Evolutionary conservation across 1,284 basidiomycete genomes (phyloP).

Genomic region (Leccinum griseonigrum): DNA sequence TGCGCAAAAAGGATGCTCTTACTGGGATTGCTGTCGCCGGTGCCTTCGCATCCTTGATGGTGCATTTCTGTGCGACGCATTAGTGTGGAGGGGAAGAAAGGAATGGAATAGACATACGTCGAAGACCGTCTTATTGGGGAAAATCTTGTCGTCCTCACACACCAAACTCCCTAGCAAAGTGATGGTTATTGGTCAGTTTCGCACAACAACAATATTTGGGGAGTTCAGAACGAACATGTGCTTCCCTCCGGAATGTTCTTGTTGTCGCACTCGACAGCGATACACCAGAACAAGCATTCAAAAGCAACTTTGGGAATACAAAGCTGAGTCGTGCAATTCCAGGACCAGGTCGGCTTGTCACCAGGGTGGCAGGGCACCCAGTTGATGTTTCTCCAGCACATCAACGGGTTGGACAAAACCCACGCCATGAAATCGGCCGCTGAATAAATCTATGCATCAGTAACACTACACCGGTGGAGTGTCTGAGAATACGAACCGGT

Average conservation of each 20-base stretch:
- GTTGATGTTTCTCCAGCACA: slow-evolving; percentile 6
- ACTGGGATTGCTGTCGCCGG: background rate
- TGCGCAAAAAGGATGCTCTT: background rate
- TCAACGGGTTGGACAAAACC: background rate
- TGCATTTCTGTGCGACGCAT: background rate
- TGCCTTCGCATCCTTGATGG: background rate
- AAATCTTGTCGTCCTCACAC: slow-evolving; percentile 7
- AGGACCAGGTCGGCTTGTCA: background rate
- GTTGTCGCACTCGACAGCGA: slow-evolving; percentile 12
- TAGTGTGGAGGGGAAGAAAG: background rate
- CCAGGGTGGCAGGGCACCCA: slow-evolving; percentile 4
- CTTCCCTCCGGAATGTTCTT: background rate
- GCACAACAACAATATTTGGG: too few relatives aligned
- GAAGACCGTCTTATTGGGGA: slow-evolving; percentile 7
- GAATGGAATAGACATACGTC: background rate
- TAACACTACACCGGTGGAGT: too few relatives aligned
- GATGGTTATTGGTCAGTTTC: background rate
- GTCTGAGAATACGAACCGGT: slow-evolving; percentile 2
- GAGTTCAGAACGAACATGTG: slow-evolving; percentile 5
- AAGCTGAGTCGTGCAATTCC: slow-evolving; percentile 5
- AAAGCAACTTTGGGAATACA: slow-evolving; percentile 3
- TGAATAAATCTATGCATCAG: background rate
- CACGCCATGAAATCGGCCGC: slow-evolving; percentile 9
- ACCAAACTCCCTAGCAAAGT: slow-evolving; percentile 2
- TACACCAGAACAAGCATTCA: slow-evolving; percentile 6